Percentiles rank a stretch among this genome's conserved stretches.
Evolutionary conservation across 768 basidiomycete species (phyloP).

Genomic region (Tulasnella sp.): DNA sequence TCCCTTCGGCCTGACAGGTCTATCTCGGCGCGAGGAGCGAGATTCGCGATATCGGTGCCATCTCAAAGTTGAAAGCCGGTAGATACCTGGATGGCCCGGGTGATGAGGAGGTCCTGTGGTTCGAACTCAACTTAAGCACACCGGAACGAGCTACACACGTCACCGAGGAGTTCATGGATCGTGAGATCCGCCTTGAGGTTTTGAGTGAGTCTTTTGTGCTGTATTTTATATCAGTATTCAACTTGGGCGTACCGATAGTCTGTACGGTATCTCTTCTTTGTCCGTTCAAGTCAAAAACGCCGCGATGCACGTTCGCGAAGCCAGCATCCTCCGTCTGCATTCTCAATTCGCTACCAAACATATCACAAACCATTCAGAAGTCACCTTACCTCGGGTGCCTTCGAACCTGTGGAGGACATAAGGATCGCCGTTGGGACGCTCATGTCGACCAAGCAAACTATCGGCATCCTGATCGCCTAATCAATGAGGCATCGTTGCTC

Average conservation of each 20-base stretch:
- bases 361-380: too few relatives aligned
- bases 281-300: not conserved
- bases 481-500: too few relatives aligned
- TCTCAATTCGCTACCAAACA: too few relatives aligned
- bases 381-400: not conserved
- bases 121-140: constrained; percentile 42
- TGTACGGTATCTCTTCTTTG: too few relatives aligned
- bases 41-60: constrained; percentile 14
- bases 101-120: constrained; percentile 38
- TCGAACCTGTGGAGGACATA: not conserved
- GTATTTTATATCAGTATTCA: too few relatives aligned
- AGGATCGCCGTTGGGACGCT: not conserved
- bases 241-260: not conserved
- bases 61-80: constrained; percentile 35
- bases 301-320: constrained; percentile 31
- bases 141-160: constrained; percentile 37
- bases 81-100: constrained; percentile 31
- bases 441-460: not conserved
- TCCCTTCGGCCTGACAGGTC: too few relatives aligned
- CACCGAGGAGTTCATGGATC: constrained; percentile 39
- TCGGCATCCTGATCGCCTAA: too few relatives aligned
- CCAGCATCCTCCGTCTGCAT: too few relatives aligned
- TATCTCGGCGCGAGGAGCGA: too few relatives aligned
- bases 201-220: constrained; percentile 32
- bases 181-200: constrained; percentile 44